Base-by-base conservation (phyloP, 306 rosid species). In the Dicorynia guianensis region DNA sequence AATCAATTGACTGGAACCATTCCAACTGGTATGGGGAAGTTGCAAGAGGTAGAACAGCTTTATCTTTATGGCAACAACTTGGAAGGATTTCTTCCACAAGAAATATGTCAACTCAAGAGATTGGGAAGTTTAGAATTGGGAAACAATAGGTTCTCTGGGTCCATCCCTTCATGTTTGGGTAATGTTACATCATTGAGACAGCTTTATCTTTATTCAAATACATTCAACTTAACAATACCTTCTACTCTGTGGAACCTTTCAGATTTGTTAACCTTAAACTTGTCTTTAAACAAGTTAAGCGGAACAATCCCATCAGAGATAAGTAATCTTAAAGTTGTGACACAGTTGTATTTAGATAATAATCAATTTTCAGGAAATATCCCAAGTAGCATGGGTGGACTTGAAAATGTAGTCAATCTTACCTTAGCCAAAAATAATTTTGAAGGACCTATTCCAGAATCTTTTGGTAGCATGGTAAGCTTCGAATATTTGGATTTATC, bases 391-490 rank as follows among this genome's bases (percentile, higher is more conserved):
- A n/a, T 54, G 0, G 59, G 59, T 1, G 3, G 11, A 6, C 33
- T 54, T 15, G 33, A 54, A 8, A 11, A 30, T 15, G 4, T 78
- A 62, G 11, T 7, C 6, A 7, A 0, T 4, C 58, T 78, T 0
- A 6, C 30, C 11, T 7, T 78, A 12, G 54, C 11, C 50, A 3
- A 60, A n/a, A 54, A 54, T 19, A 1, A 17, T 1, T 19, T 60
- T 0, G 46, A 52, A 7, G 77, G 82, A 10, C 3, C 19, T 0
- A 61, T 82, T 30, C 86, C 86, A 4, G 77, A 79, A 63, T 77
- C 85, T 25, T 59, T 66, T 39, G 82, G 66, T 1, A 43, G 39
- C 7, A 14, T 68, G 5, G 5, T 47, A 7, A 74, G 47, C 33
- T 13, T 82, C 0, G 19, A 50, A 38, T 2, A 15, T 14, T 39